Conservation (phyloP, 352 stramenopile species). For the Globisporangium parvum region DNA sequence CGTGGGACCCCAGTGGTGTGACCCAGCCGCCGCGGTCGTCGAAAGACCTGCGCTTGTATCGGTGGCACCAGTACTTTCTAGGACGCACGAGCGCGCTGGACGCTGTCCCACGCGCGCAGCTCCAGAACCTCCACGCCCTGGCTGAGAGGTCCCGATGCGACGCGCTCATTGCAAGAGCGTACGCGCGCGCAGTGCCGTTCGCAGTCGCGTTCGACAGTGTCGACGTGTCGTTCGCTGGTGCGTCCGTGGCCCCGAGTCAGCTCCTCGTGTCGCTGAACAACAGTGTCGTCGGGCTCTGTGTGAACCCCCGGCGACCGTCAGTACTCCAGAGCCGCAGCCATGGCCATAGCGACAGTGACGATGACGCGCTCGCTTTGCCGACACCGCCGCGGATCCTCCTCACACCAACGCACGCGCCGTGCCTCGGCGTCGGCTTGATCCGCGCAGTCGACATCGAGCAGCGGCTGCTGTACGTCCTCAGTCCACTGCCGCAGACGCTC, state of each 20-base stretch:
- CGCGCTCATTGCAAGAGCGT: conserved; percentile 44
- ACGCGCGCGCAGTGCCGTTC: conserved; percentile 37
- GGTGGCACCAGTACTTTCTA: conserved; percentile 80
- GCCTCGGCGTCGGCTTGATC: conserved; percentile 60
- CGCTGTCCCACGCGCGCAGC: conserved; percentile 23
- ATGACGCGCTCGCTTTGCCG: conserved; percentile 1
- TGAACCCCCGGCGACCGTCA: conserved; percentile 26
- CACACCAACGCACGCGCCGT: conserved; percentile 45
- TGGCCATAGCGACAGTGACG: not conserved
- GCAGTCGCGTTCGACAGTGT: conserved; percentile 52
- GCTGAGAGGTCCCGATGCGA: conserved; percentile 65
- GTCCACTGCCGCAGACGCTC: conserved; percentile 40
- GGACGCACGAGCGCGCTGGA: conserved; percentile 18
- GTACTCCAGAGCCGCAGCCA: not conserved
- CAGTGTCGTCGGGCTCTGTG: conserved; percentile 66
- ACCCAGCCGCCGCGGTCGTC: conserved; percentile 66
- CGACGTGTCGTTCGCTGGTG: conserved; percentile 51
- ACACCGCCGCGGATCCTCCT: conserved; percentile 50
- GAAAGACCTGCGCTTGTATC: conserved; percentile 79
- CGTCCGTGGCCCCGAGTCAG: conserved; percentile 65
- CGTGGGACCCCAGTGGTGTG: conserved; percentile 59
- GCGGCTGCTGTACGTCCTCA: conserved; percentile 61
- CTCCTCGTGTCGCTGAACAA: conserved; percentile 69
- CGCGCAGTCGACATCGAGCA: conserved; percentile 49
- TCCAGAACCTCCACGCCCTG: conserved; percentile 68